A percentile compares a stretch with the other conserved stretches of the same genome.
Evolutionary conservation across 1,139 yeast species (phyloP).

Genomic region (Scheffersomyces titani): DNA sequence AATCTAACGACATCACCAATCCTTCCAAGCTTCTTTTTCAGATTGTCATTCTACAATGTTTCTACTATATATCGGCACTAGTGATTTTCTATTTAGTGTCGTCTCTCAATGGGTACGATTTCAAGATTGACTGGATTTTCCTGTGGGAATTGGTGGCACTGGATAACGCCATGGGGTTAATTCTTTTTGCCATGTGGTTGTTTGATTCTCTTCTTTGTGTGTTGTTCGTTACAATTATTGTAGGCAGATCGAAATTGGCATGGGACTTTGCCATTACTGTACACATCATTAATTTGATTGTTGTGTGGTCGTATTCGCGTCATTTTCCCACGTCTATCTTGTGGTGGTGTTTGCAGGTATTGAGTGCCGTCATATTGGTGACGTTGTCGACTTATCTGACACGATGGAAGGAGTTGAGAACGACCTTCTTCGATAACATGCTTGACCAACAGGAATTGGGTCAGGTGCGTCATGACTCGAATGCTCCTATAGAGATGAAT

Average conservation of each 20-base stretch:
- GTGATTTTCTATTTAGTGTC: conserved; percentile 59
- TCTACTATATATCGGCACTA: conserved; percentile 66
- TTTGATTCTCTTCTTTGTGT: conserved; percentile 78
- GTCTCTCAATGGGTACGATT: conserved; percentile 61
- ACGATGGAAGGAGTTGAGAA: conserved; percentile 84
- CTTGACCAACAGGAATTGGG: conserved; percentile 55
- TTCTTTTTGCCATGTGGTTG: conserved; percentile 74
- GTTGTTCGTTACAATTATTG: conserved; percentile 78
- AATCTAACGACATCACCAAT: conserved; percentile 32
- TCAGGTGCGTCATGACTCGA: conserved; percentile 17
- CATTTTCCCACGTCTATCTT: conserved; percentile 66
- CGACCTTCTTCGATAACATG: conserved; percentile 84
- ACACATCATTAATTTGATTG: conserved; percentile 74
- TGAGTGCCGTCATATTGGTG: conserved; percentile 69
- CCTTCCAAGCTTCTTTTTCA: conserved; percentile 50
- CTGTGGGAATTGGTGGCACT: conserved; percentile 77
- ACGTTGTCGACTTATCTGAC: conserved; percentile 83
- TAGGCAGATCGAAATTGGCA: conserved; percentile 89
- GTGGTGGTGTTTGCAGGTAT: conserved; percentile 84
- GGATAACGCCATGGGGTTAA: conserved; percentile 80
- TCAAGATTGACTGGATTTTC: conserved; percentile 70
- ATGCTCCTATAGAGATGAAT: conserved; percentile 20
- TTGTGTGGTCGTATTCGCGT: conserved; percentile 67
- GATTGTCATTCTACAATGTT: conserved; percentile 62
- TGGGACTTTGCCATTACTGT: conserved; percentile 94